Base-by-base conservation (phyloP, 345 rosid species). In the Raphanus raphanistrum region DNA sequence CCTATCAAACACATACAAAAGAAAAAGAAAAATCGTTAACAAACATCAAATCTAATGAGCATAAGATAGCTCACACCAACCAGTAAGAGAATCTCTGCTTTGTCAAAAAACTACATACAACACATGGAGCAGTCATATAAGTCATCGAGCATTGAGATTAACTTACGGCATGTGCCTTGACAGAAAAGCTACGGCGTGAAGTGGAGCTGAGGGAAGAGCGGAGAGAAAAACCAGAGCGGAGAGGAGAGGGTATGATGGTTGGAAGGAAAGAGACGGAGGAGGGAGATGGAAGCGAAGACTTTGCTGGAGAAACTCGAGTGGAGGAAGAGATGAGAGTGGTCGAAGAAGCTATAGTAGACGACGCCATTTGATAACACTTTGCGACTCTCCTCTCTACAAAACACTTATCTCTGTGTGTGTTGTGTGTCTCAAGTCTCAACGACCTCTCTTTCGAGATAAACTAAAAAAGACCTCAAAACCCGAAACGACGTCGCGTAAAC, bases 331-430 rank as follows among this genome's bases (percentile, higher is more conserved):
- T 41, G 63, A 90, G 85, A 75, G 88, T 63, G 26, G 94, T 66
- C 12, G 96, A 78, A 68, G 90, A 76, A 72, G 93, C 88, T 16
- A 93, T 63, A 88, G 89, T 63, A 88, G 89, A 86, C 50, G 88
- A 85, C 55, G 97, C 94, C 97, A 90, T 35, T 92, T 60, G 80
- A 41, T 8, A 58, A 35, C 77, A 64, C 74, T 66, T 43, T 59
- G 76, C 45, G 68, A 70, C 65, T 35, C 63, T n/a, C 1, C 72
- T 41, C 58, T 11, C 59, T 11, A 61, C 29, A 1, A 54, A 8
- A 72, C 4, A 69, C 78, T 80, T 80, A 80, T 80, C 82, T 12
- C 3, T 26, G 16, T 61, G 0, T 55, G 71, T 59, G 33, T 7
- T 67, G 4, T 62, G 70, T 41, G 48, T 41, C 41, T 35, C 41